Base-by-base conservation (phyloP, 345 rosid genomes). In the Hypericum androsaemum region DNA sequence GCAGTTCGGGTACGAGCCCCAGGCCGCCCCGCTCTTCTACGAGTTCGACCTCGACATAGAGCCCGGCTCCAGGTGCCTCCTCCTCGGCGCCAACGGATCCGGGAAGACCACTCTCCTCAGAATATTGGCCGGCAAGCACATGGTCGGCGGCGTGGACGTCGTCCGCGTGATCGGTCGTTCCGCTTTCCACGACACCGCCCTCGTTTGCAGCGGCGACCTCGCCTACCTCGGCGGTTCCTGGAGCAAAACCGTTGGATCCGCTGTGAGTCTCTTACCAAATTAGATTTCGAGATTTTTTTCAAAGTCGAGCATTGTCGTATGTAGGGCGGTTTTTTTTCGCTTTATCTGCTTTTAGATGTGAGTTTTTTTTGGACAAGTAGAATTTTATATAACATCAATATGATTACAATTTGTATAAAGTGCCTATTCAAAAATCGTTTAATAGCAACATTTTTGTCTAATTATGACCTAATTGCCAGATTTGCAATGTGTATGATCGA, bases 81-180 rank as follows among this genome's bases (percentile, higher is more conserved):
- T 89, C 16, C 82, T 86, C 52, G 97, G 97, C 59, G 90, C 95
- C 62, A 89, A 86, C 43, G 97, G 95, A 68, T 86, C 97, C 54
- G 95, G 98, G 46, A 90, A 86, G 71, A 86, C 98, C 0, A 90
- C 96, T 7, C 64, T 90, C 60, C 66, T 90, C 76, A 82, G 77
- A 69, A 82, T 90, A 58, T 16, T 90, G 37, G 96, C 92, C 0
- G 98, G 96, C 47, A 90, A 90, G 82, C 87, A 90, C 68, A 82
- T 90, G 95, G 98, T 82, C 0, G 97, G 97, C 59, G 97, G 97
- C 37, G 78, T 66, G 47, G 80, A 86, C 14, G 84, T 89, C 8
- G 97, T 89, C 14, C 77, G 69, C 47, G 94, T 89, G 50, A 76
- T 86, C 2, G 82, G 70, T 59, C 71, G 83, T 15, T 89, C 95